Evolutionary conservation across 1,139 yeast species (phyloP).

Genomic region (Pichia kudriavzevii): DNA sequence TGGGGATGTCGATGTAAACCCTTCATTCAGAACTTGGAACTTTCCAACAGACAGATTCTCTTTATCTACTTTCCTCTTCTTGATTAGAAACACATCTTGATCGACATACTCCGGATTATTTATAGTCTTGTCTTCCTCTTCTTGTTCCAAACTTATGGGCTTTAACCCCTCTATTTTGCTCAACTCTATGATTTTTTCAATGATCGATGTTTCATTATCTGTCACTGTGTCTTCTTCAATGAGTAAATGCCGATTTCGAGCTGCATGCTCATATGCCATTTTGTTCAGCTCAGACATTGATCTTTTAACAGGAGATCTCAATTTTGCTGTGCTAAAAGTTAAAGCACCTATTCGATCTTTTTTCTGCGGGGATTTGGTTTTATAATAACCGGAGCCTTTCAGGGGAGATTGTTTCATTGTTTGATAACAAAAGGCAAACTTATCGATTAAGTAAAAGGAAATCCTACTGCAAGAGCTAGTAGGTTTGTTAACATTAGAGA

Average conservation of each 20-base stretch:
- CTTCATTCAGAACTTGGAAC: not conserved
- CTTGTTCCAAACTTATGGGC: slow-evolving; percentile 20
- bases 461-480: not conserved
- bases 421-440: not conserved
- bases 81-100: not conserved
- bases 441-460: not conserved
- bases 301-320: slow-evolving; percentile 38
- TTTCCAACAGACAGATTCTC: not conserved
- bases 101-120: not conserved
- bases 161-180: slow-evolving; percentile 24
- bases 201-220: slow-evolving; percentile 39
- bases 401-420: slow-evolving; percentile 1
- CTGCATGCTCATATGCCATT: slow-evolving; percentile 47
- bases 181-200: slow-evolving; percentile 37
- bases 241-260: slow-evolving; percentile 25
- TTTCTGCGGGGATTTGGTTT: slow-evolving; percentile 13
- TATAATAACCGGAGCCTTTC: slow-evolving; percentile 14
- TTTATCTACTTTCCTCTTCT: no score
- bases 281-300: slow-evolving; percentile 35
- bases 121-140: slow-evolving; percentile 19
- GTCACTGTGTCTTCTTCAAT: slow-evolving; percentile 33
- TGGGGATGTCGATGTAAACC: not conserved
- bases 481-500: no score
- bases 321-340: slow-evolving; percentile 15
- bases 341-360: slow-evolving; percentile 6